These are phyloP conservation scores for Ilex asprella DNA, from an alignment of 257 asterid species.

Conservation along the genomic window DNA sequence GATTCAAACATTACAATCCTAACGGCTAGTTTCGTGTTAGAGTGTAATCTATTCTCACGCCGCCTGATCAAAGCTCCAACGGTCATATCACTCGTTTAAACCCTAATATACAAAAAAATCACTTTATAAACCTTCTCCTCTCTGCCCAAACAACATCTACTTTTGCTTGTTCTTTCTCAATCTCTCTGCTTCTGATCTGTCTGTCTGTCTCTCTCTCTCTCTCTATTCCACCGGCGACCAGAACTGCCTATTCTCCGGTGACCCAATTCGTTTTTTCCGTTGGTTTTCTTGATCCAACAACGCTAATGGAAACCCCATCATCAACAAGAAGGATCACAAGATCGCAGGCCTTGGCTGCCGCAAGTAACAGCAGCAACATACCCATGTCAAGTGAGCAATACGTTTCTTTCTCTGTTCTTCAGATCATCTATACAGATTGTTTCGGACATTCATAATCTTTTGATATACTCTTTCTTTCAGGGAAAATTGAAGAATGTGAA, in stretches of 20 bases:
- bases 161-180: background rate
- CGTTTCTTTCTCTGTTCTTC: background rate
- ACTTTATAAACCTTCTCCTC: conserved; percentile 25
- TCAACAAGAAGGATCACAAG: conserved; percentile 69
- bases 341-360: conserved; percentile 54
- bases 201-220: conserved; percentile 1
- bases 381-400: conserved; percentile 25
- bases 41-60: background rate
- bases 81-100: conserved; percentile 42
- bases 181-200: background rate
- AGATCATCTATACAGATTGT: background rate
- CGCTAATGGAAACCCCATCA: conserved; percentile 76
- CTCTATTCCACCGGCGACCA: conserved; percentile 5
- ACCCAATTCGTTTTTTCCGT: background rate
- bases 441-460: background rate
- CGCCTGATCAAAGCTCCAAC: conserved; percentile 43
- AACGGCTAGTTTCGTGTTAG: background rate
- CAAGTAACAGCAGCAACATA: conserved; percentile 16
- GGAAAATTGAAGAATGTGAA: conserved; percentile 48
- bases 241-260: conserved; percentile 4
- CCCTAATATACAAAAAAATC: conserved; percentile 19
- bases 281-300: conserved; percentile 1
- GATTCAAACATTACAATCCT: no score
- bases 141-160: conserved; percentile 11
- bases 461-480: conserved; percentile 27